Evolutionary conservation across 441 rosid genomes (phyloP), one percentile per base, ranked within the genome.

Genomic region (Melastoma candidum): DNA sequence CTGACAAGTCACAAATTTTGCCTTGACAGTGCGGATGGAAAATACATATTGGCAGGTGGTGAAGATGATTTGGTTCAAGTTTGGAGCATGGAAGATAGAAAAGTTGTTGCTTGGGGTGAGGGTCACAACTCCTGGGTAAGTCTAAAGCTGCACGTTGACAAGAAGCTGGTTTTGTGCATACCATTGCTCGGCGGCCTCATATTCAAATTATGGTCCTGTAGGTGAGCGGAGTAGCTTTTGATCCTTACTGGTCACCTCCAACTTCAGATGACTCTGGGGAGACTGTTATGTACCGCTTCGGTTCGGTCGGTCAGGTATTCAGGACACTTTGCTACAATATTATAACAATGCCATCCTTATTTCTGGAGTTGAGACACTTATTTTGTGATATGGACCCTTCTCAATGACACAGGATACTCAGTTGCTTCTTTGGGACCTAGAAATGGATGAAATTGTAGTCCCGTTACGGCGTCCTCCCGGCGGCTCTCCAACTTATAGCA

Each of bases 171-270:
- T 51, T 27, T 4, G n/a, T 49, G 63, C 26, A 0, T 48, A 47
- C 45, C 41, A 36, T 17, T 57, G 59, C 61, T 66, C 56, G 61
- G 14, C 25, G 32, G 25, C 46, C n/a, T 12, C 43, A 36, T 52
- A 52, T 52, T 52, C 52, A 66, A 60, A 59, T 55, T 43, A 67
- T 72, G 63, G 49, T 67, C 54, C 46, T 63, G 72, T 94, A 94
- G 99, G 99, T 89, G 32, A 89, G 99, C 61, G 99, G 96, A 72
- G 99, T 94, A 63, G 94, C 97, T 10, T 94, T 94, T 72, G 99
- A 94, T 87, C 79, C 96, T 4, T 81, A 83, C 66, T 89, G 93
- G 96, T 78, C 96, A 47, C 67, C 90, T 11, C 97, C 94, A 59
- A 84, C 76, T 71, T 70, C 96, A 7, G 96, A 87, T 57, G 95